A percentile compares a stretch with the other conserved stretches of the same genome.
These are phyloP conservation scores for Neonectria hederae DNA, from an alignment of 2,329 filamentous ascomycete species.

Conservation along the genomic window DNA sequence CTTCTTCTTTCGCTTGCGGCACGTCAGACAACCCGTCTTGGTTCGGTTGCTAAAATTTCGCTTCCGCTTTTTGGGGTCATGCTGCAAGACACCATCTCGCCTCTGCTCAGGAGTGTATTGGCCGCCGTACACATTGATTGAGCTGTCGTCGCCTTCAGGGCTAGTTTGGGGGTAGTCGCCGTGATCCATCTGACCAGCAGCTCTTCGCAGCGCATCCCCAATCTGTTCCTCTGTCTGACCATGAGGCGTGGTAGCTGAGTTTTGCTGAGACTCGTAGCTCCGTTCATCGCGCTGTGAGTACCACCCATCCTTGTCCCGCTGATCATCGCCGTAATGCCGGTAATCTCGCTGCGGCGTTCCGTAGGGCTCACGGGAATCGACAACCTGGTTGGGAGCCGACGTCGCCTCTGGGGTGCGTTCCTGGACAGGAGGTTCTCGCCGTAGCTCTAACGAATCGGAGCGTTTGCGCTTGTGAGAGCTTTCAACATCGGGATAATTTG, in stretches of 20 bases:
- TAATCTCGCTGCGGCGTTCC: constrained; percentile 57
- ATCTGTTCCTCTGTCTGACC: constrained; percentile 61
- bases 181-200: constrained; percentile 56
- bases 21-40: constrained; percentile 95
- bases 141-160: constrained; percentile 62
- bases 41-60: constrained; percentile 93
- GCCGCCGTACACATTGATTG: constrained; percentile 52
- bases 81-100: constrained; percentile 61
- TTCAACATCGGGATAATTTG: constrained; percentile 57
- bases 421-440: constrained; percentile 48
- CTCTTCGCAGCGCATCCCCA: constrained; percentile 56
- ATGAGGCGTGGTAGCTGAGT: constrained; percentile 55
- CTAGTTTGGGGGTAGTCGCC: constrained; percentile 63
- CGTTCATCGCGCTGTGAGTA: constrained; percentile 60
- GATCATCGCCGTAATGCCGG: constrained; percentile 56
- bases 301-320: constrained; percentile 61
- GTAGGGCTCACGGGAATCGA: constrained; percentile 54
- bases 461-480: constrained; percentile 73
- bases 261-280: constrained; percentile 57
- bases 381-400: constrained; percentile 41
- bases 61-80: constrained; percentile 75
- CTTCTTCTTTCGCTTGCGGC: constrained; percentile 93
- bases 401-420: constrained; percentile 49
- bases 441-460: constrained; percentile 67
- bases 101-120: constrained; percentile 59